phyloP scores from a whole-genome alignment of 345 rosid genomes.

The Eucalyptus curtisii region DNA sequence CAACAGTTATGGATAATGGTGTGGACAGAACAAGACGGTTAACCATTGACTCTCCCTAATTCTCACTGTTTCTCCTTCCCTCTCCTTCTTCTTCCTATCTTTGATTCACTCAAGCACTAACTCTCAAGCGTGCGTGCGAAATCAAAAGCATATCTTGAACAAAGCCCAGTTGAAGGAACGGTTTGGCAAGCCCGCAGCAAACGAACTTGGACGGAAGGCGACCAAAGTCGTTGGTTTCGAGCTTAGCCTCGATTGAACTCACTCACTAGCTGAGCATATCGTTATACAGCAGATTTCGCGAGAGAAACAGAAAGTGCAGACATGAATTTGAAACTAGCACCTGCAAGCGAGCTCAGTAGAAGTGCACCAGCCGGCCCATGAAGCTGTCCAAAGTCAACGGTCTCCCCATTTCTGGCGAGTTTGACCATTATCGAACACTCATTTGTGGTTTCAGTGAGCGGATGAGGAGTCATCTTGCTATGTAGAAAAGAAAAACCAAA shows the following conservation, averaged over 20 bases:
- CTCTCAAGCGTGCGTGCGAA: not conserved
- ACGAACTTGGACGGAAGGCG: not conserved
- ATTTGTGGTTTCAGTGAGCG: not conserved
- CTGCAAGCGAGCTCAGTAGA: not conserved
- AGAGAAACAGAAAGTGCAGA: not conserved
- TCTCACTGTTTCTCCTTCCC: not conserved
- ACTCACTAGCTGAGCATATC: not conserved
- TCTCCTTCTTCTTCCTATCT: not conserved
- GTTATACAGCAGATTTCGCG: rapidly evolving
- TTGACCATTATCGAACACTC: not conserved
- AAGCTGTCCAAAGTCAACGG: not conserved
- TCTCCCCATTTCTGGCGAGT: not conserved
- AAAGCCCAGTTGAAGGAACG: not conserved
- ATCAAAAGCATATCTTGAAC: not conserved
- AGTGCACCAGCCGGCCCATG: not conserved
- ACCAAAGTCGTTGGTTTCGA: not conserved
- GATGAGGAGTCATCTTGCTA: not conserved
- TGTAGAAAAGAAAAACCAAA: not conserved
- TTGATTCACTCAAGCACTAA: not conserved
- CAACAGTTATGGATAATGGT: no score
- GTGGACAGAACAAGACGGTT: no score
- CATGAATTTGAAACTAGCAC: not conserved
- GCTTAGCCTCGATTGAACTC: not conserved
- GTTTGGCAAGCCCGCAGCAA: not conserved
- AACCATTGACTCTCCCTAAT: no score